Evolutionary conservation across 2,329 filamentous ascomycete genomes (phyloP), one percentile per base, ranked within the genome.

Genomic region (Trichoderma atrobrunneum): DNA sequence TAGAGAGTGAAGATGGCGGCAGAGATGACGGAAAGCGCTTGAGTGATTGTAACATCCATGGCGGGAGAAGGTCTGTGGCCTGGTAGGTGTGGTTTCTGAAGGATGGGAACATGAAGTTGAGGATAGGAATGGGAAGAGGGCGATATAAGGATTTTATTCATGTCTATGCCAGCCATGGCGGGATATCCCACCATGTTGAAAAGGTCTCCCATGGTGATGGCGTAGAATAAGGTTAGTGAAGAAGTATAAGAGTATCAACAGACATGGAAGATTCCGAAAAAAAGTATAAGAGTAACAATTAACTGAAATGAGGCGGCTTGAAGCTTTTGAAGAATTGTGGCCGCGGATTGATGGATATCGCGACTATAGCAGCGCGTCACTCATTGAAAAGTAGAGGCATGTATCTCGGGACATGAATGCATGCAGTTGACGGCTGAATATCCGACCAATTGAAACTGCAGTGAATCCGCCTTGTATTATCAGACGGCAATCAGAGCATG

Each of bases 1-100:
- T 81, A 79, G 18, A 82, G 65, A 21, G 80, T 71, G 26, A 78
- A 64, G 6, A 78, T 75, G 8, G 78, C 74, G 11, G 82, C 60
- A 6, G 82, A 80, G 6, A 78, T 32, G 2, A 65, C 69, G 6
- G 78, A 69, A 21, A 79, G 67, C 7, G 69, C 54, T 43, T 78
- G 75, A 16, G 76, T 69, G 16, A 79, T 73, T 32, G 56, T 51
- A n/a, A 57, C 43, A 69, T 77, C 75, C 69, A 74, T 57, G 16
- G 26, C 57, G 48, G 39, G 28, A 12, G 56, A 39, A 36, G 11
- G 16, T 28, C 18, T 36, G 62, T 54, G 54, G 36, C 7, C 34
- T 48, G 48, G n/a, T 18, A 26, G 2, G 14, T 26, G 11, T 18
- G 68, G 34, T 6, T 43, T 51, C 18, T 14, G 32, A 26, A 57